Percentiles rank a stretch among this genome's conserved stretches.
Evolutionary conservation across 805 yeast genomes (phyloP).

Genomic region (Candida odintsovae): DNA sequence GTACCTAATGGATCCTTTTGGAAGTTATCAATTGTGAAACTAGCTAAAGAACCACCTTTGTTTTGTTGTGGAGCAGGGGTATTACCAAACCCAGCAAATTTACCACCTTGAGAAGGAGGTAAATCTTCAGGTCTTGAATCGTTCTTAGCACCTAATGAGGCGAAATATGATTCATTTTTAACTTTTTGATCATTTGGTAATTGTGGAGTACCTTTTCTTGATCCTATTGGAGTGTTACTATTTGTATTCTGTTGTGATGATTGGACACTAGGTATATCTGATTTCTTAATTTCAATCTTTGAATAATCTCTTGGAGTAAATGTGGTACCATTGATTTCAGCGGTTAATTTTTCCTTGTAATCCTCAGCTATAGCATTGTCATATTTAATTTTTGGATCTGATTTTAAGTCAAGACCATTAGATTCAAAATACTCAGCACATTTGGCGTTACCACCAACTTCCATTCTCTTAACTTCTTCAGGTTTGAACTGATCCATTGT

Average conservation of each 20-base stretch:
- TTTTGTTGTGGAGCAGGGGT: conserved; percentile 47
- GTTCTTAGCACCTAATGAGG: conserved; percentile 69
- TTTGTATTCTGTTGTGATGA: conserved; percentile 2
- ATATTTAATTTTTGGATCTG: conserved; percentile 71
- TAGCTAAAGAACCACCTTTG: conserved; percentile 40
- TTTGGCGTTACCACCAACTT: conserved; percentile 83
- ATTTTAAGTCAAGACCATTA: conserved; percentile 61
- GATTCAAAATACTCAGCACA: conserved; percentile 62
- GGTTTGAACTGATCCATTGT: conserved; percentile 98
- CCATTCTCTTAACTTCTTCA: conserved; percentile 88
- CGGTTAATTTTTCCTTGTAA: conserved; percentile 75
- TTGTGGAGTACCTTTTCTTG: conserved; percentile 38
- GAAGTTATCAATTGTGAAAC: conserved; percentile 59
- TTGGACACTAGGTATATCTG: conserved; percentile 9
- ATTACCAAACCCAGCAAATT: conserved; percentile 86
- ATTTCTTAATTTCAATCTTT: conserved; percentile 24
- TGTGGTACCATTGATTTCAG: conserved; percentile 65
- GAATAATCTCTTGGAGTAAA: conserved; percentile 58
- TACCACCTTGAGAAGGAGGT: conserved; percentile 94
- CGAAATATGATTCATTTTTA: conserved; percentile 80
- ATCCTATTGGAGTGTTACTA: conserved; percentile 26
- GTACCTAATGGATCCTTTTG: conserved; percentile 90
- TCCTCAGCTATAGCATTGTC: conserved; percentile 92
- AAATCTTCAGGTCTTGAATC: conserved; percentile 66
- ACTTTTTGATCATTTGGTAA: conserved; percentile 27